These are phyloP conservation scores for Boletus edulis DNA, from an alignment of 768 basidiomycete genomes.

Conservation along the genomic window DNA sequence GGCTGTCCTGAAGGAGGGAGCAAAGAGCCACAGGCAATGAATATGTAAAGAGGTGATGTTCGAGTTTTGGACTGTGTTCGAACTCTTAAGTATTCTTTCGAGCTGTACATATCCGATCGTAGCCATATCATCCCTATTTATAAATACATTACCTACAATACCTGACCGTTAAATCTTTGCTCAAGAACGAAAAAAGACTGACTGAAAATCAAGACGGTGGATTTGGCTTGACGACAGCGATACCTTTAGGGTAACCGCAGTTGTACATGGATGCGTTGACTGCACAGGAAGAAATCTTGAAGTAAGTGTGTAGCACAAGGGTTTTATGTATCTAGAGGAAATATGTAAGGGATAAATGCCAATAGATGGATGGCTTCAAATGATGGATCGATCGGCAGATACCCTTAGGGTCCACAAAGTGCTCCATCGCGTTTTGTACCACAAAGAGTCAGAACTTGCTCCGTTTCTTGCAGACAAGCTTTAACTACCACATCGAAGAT, in stretches of 20 bases:
- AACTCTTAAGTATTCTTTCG: neutral
- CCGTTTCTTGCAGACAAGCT: constrained; percentile 42
- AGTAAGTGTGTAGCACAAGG: neutral
- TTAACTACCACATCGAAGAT: constrained; percentile 30
- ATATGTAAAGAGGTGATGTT: neutral
- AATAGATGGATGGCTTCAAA: neutral
- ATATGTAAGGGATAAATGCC: neutral
- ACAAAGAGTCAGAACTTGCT: constrained; percentile 43
- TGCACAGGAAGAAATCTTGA: neutral
- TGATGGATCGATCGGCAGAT: neutral
- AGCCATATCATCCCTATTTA: neutral
- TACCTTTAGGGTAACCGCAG: neutral
- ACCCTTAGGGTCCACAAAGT: neutral
- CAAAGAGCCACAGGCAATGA: neutral
- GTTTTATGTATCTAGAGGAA: neutral
- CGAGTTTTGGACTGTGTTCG: neutral
- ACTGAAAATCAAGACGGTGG: neutral
- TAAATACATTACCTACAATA: neutral
- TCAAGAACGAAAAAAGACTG: neutral
- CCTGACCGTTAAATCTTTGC: neutral
- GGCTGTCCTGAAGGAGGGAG: constrained; percentile 22
- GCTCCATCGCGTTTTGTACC: constrained; percentile 42
- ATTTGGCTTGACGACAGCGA: neutral
- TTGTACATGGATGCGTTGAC: too few species aligned
- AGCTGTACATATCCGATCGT: neutral